Percentiles rank a stretch among this genome's conserved stretches.
Evolutionary conservation across 2,329 filamentous ascomycete genomes (phyloP).

Genomic region (Aspergillus novoparasiticus): DNA sequence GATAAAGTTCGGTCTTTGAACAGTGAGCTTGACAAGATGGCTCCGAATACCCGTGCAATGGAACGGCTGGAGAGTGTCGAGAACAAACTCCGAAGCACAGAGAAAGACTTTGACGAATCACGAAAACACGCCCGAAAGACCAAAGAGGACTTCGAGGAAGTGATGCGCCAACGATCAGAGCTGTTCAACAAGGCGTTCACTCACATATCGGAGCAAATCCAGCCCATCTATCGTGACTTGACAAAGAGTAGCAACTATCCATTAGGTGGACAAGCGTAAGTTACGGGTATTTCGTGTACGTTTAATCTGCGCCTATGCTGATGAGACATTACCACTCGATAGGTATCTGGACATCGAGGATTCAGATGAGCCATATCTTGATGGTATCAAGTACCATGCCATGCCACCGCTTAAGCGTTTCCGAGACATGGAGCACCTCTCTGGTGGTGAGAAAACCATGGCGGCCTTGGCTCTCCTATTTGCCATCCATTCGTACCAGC

Average conservation of each 20-base stretch:
- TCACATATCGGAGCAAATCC: conserved; percentile 94
- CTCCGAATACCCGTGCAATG: conserved; percentile 94
- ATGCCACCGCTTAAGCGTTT: conserved; percentile 99
- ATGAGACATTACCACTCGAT: conserved; percentile 11
- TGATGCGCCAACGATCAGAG: conserved; percentile 81
- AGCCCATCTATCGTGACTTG: conserved; percentile 90
- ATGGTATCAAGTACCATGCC: conserved; percentile 96
- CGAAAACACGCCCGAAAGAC: conserved; percentile 72
- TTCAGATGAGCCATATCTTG: conserved; percentile 92
- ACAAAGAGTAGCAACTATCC: conserved; percentile 90
- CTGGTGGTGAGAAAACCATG: conserved; percentile 98
- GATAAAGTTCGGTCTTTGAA: conserved; percentile 76
- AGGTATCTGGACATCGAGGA: conserved; percentile 91
- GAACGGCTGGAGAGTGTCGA: conserved; percentile 88
- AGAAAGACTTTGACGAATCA: conserved; percentile 86
- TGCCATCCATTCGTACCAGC: conserved; percentile 94
- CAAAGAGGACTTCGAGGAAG: conserved; percentile 78
- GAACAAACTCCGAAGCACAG: conserved; percentile 76
- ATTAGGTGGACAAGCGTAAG: conserved; percentile 74
- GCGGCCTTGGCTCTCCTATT: conserved; percentile 94
- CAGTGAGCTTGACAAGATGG: conserved; percentile 85
- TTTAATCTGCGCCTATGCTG: conserved; percentile 4
- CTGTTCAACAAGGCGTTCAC: conserved; percentile 94
- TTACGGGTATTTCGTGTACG: conserved; percentile 4
- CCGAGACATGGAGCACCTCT: conserved; percentile 97